Conservation (phyloP, 352 stramenopile species). For the Pythium guiyangense region DNA sequence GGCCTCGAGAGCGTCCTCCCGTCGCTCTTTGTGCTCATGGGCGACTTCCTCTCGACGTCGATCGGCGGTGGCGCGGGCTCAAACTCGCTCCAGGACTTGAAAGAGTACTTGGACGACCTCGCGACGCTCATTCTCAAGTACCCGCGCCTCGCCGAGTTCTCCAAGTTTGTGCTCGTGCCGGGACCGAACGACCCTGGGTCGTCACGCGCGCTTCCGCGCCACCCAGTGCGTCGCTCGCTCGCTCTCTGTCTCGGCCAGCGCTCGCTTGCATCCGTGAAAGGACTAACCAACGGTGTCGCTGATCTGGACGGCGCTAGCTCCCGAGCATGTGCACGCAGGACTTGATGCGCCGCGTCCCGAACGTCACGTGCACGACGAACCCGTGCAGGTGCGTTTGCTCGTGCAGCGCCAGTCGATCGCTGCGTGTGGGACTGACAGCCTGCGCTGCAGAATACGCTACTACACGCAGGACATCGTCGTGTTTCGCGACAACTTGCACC, state of each 20-base stretch:
- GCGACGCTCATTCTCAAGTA: slow-evolving; percentile 88
- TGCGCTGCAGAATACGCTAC: slow-evolving; percentile 63
- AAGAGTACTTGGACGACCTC: slow-evolving; percentile 88
- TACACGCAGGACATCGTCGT: slow-evolving; percentile 94
- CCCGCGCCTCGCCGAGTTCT: slow-evolving; percentile 71
- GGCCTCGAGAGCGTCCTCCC: slow-evolving; percentile 74
- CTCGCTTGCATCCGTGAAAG: neutral
- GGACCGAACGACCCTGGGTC: slow-evolving; percentile 90
- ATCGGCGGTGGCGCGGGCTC: slow-evolving; percentile 65
- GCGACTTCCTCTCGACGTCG: slow-evolving; percentile 87
- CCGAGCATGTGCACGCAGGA: slow-evolving; percentile 67
- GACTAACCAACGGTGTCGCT: neutral
- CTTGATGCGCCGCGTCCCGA: slow-evolving; percentile 60
- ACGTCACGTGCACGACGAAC: slow-evolving; percentile 87
- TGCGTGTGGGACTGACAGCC: neutral
- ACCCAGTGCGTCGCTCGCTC: slow-evolving; percentile 48
- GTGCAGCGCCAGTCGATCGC: neutral
- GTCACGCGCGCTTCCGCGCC: slow-evolving; percentile 71
- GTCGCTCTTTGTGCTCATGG: slow-evolving; percentile 92
- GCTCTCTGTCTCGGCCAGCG: neutral
- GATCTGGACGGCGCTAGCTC: slow-evolving; percentile 28
- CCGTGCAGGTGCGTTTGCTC: slow-evolving; percentile 62
- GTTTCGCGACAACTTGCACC: slow-evolving; percentile 89
- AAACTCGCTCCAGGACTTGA: slow-evolving; percentile 73
- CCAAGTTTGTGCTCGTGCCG: slow-evolving; percentile 90